Percentiles rank a stretch among this genome's conserved stretches.
Evolutionary conservation across 2,329 filamentous ascomycete genomes (phyloP).

Genomic region (Incumbomyces lentus): DNA sequence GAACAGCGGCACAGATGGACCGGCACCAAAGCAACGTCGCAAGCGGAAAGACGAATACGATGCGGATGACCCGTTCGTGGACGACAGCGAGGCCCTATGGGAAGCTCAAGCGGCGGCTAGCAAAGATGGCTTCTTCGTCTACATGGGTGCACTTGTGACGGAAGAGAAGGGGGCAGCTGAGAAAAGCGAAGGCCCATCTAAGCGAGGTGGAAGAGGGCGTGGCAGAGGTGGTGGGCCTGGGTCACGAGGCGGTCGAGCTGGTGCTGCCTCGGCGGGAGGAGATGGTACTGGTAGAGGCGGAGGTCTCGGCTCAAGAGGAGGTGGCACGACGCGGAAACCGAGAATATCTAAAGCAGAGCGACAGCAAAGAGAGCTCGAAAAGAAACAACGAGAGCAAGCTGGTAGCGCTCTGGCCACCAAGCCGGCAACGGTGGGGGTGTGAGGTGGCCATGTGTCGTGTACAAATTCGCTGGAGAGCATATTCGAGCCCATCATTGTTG

Average conservation of each 20-base stretch:
- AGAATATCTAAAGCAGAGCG: slow-evolving; percentile 79
- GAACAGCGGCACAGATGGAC: slow-evolving; percentile 44
- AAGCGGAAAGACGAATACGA: slow-evolving; percentile 58
- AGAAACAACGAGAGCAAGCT: slow-evolving; percentile 58
- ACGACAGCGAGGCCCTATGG: slow-evolving; percentile 91
- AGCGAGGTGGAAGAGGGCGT: slow-evolving; percentile 45
- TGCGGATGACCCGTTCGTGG: slow-evolving; percentile 59
- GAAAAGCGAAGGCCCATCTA: slow-evolving; percentile 57
- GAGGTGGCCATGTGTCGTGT: not conserved
- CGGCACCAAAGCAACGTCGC: slow-evolving; percentile 62
- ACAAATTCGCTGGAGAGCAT: not conserved
- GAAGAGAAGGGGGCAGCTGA: slow-evolving; percentile 67
- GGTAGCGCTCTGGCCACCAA: slow-evolving; percentile 24
- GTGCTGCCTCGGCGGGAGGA: slow-evolving; percentile 12
- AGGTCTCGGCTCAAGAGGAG: slow-evolving; percentile 19
- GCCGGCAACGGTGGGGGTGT: slow-evolving; percentile 11
- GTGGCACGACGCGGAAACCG: slow-evolving; percentile 62
- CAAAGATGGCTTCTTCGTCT: slow-evolving; percentile 96
- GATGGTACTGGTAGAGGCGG: slow-evolving; percentile 14
- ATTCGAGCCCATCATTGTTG: not conserved
- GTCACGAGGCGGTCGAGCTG: slow-evolving; percentile 30
- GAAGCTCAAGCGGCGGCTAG: slow-evolving; percentile 89
- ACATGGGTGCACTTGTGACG: slow-evolving; percentile 79
- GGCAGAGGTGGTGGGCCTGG: slow-evolving; percentile 41
- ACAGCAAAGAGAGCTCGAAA: slow-evolving; percentile 69